Base-by-base conservation (phyloP, 1,284 basidiomycete species). In the Ceratobasidium sp. region DNA sequence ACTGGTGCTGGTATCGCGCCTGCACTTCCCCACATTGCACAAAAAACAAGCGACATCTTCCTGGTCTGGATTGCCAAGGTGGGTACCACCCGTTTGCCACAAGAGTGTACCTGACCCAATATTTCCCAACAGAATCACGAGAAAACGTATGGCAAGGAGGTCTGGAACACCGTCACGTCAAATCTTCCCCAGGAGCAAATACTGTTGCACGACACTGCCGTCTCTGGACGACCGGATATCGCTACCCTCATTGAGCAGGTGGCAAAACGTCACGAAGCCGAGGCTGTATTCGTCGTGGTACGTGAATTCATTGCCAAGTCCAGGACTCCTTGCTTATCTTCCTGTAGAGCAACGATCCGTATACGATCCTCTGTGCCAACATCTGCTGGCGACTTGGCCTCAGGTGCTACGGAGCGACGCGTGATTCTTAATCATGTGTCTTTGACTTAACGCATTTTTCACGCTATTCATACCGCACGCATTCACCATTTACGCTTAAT, bases 311-410 rank as follows among this genome's bases (percentile, higher is more conserved):
- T 5, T 23, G 9, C 3, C 55, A 41, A n/a, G 2, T 26, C 1
- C 39, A 14, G 14, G 55, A 3, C 36, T 14, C 9, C 14, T 70
- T 53, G 28, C 23, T 70, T 41, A 70, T 36, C 28, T 6, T 23
- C 2, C 39, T 23, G 16, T 50, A 70, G 67, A 70, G 67, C 55
- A 70, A 70, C 18, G 67, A 70, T 36, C 67, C 67, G 9, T 70
- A 70, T 41, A 70, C 67, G 10, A 70, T 58, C 45, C 55, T 70
- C 30, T 70, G 67, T n/a, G 67, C 67, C 50, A 70, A 70, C 67
- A 70, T 70, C 30, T 70, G 67, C 43, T 70, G 67, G 67, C 67
- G 67, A 23, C 67, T 70, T 26, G 67, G 67, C 28, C 67, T 70
- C 30, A 41, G 67, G 18, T 70, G 67, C 53, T 59, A 70, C 23